Evolutionary conservation across 129 eudicot species (phyloP).

Genomic region (Rutidosis leptorrhynchoides): DNA sequence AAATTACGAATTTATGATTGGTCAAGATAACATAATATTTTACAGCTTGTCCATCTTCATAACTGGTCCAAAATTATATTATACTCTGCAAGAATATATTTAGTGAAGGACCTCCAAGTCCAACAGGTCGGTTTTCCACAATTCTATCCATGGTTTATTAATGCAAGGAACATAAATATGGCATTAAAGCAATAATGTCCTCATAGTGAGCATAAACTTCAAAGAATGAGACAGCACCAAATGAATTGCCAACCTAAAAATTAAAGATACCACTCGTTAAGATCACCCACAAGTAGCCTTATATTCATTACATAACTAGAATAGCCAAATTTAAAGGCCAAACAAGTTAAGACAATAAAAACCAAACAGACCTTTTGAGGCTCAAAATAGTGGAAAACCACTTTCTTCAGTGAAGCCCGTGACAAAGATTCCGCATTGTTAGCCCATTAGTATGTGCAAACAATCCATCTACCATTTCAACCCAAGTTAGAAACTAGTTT

Average conservation of each 20-base stretch:
- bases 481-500: conserved; percentile 64
- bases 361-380: conserved; percentile 74
- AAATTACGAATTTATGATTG: not conserved
- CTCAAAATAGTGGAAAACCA: conserved; percentile 47
- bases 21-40: not conserved
- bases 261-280: conserved; percentile 63
- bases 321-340: conserved; percentile 48
- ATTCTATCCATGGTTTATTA: conserved; percentile 36
- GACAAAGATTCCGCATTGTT: conserved; percentile 74
- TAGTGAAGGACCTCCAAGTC: conserved; percentile 17
- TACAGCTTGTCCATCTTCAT: too few species aligned
- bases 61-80: too few species aligned
- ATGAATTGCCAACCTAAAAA: conserved; percentile 87
- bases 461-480: conserved; percentile 87
- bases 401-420: conserved; percentile 65
- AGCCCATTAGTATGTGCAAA: conserved; percentile 88
- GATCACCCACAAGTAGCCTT: conserved; percentile 49
- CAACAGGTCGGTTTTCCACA: conserved; percentile 19
- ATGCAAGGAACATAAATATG: conserved; percentile 36
- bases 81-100: not conserved
- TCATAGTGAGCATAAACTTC: conserved; percentile 71
- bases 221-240: conserved; percentile 75
- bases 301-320: conserved; percentile 36
- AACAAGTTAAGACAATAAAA: conserved; percentile 11
- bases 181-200: conserved; percentile 58